These are phyloP conservation scores for Cryptosporidium tyzzeri DNA, from an alignment of 169 alveolate species.

Conservation along the genomic window DNA sequence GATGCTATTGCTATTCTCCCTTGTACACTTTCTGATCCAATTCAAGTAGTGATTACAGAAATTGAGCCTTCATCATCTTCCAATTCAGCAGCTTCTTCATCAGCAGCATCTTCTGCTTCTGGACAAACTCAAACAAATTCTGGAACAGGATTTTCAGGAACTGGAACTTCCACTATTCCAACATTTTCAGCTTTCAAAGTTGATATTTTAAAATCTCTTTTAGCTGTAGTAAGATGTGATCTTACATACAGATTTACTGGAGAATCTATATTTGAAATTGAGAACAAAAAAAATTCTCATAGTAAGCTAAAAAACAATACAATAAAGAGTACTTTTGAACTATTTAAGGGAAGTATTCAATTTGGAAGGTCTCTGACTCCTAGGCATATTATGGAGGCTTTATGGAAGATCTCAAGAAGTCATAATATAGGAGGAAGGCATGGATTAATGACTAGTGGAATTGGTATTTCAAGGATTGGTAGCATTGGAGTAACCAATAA, in stretches of 20 bases:
- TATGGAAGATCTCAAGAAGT: conserved; percentile 22
- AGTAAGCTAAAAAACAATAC: conserved; percentile 8
- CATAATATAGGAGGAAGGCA: neutral
- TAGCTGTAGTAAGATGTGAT: conserved; percentile 29
- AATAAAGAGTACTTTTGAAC: conserved; percentile 31
- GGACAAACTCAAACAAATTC: conserved; percentile 1
- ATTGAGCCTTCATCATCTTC: neutral
- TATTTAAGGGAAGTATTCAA: conserved; percentile 50
- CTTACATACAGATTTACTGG: conserved; percentile 25
- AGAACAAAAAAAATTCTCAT: neutral
- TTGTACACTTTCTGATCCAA: conserved; percentile 57
- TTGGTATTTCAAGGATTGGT: neutral
- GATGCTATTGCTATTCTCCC: conserved; percentile 30
- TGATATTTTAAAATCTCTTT: conserved; percentile 16
- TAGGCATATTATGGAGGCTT: conserved; percentile 15
- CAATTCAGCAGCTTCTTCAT: neutral
- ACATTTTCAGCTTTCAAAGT: conserved; percentile 7
- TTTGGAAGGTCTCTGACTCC: conserved; percentile 62
- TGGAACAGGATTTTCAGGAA: conserved; percentile 7
- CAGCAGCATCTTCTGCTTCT: conserved; percentile 14
- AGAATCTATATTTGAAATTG: conserved; percentile 37
- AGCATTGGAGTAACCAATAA: neutral
- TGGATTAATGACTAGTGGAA: neutral
- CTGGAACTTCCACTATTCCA: neutral
- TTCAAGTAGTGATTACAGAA: conserved; percentile 43